Conservation (phyloP, 768 basidiomycete species). For the Auriculariales sp. region DNA sequence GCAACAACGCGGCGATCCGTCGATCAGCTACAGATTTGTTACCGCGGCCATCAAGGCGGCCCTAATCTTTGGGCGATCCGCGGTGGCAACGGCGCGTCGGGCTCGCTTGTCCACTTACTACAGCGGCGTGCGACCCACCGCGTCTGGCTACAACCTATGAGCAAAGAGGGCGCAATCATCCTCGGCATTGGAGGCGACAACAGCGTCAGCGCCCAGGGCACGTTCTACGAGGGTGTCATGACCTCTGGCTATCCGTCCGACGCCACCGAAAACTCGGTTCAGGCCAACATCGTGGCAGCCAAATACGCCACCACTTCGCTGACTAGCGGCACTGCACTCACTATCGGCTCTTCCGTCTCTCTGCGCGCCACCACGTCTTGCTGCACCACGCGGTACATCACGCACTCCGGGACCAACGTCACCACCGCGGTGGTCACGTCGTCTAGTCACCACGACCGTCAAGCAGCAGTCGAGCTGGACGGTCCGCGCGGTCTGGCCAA, state of each 20-base stretch:
- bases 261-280: not conserved
- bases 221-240: conserved; percentile 8
- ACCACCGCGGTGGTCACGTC: not conserved
- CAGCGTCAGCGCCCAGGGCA: conserved; percentile 4
- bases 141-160: conserved; percentile 1
- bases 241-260: not conserved
- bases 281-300: not conserved
- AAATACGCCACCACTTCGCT: not conserved
- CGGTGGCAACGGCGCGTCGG: not conserved
- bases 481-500: not conserved
- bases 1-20: not conserved
- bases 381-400: not conserved
- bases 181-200: conserved; percentile 8
- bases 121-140: not conserved
- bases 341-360: not conserved
- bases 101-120: conserved; percentile 1
- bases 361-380: not conserved
- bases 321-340: not conserved
- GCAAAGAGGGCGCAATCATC: not conserved
- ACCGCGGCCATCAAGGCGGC: not conserved
- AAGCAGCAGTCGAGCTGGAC: not conserved
- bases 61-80: not conserved
- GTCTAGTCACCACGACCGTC: not conserved
- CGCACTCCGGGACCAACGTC: not conserved
- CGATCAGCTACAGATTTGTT: not conserved